phyloP scores from a whole-genome alignment of 1,139 yeast genomes.

The Scheffersomyces illinoinensis region DNA sequence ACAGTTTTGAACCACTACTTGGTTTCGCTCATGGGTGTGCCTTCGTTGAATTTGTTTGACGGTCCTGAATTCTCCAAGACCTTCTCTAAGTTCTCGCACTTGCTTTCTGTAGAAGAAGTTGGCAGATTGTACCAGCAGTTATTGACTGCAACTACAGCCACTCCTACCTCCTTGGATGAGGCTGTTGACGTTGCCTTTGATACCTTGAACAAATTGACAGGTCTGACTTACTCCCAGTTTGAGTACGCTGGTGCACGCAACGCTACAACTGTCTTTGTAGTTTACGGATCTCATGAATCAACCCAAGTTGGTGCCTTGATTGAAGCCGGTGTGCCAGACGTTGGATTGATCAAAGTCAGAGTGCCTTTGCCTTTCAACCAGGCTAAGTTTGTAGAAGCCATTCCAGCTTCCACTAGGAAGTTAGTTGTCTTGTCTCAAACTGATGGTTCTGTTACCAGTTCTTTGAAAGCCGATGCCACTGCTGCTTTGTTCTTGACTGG shows the following conservation, averaged over 20 bases:
- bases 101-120: constrained; percentile 48
- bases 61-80: constrained; percentile 70
- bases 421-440: constrained; percentile 68
- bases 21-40: constrained; percentile 52
- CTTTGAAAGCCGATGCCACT: constrained; percentile 68
- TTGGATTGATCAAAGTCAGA: constrained; percentile 73
- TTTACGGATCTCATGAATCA: constrained; percentile 72
- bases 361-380: constrained; percentile 78
- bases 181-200: constrained; percentile 43
- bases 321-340: constrained; percentile 28
- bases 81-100: constrained; percentile 48
- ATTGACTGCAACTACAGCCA: constrained; percentile 23
- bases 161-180: constrained; percentile 33
- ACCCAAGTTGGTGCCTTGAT: constrained; percentile 53
- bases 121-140: constrained; percentile 42
- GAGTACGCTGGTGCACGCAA: constrained; percentile 65
- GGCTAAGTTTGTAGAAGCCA: constrained; percentile 53
- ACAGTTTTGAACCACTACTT: constrained; percentile 67
- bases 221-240: constrained; percentile 62
- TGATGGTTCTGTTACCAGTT: constrained; percentile 29
- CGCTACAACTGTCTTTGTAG: constrained; percentile 73
- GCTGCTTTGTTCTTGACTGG: constrained; percentile 66
- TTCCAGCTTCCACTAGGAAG: constrained; percentile 61
- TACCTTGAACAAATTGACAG: constrained; percentile 58
- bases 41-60: constrained; percentile 74